Evolutionary conservation across 345 rosid species (phyloP), one percentile per base, ranked within the genome.

Genomic region (Gossypium sturtianum): DNA sequence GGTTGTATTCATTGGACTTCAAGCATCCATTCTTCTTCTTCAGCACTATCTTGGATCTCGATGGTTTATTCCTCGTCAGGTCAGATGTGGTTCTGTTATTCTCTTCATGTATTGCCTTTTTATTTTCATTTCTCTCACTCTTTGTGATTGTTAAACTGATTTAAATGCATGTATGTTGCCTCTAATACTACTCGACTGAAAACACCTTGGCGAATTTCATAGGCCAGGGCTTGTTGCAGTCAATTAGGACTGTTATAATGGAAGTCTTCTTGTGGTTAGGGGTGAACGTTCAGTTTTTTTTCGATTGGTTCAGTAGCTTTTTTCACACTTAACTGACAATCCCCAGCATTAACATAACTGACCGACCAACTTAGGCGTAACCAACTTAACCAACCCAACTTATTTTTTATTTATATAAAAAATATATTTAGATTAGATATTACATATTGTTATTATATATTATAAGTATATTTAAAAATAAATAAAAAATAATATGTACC

Each of bases 61-160:
- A 52, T 95, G 98, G 88, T 93, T 95, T 84, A 86, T 95, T 79
- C 97, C 99, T 77, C 93, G 82, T 49, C 94, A 93, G 99, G 99
- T 95, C 66, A 75, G 87, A 75, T 80, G 2, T 11, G 48, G n/a
- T 75, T 74, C 57, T 54, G 23, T 43, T 76, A 12, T 75, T 73
- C 66, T 60, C 49, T 77, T 76, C 41, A 65, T 62, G 25, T 52
- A 34, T 23, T 44, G 22, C 49, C n/a, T 38, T 48, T 58, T 72
- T 11, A 6, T 52, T 44, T 68, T 71, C 52, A 6, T 17, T 65
- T 66, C 10, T 11, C 49, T 17, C 6, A 9, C 15, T 44, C n/a
- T 65, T 48, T 64, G 9, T 48, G 23, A 29, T 62, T 10, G 29
- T 48, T 29, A 43, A n/a, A 4, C 16, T 48, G 17, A 2, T 25